Evolutionary conservation across 345 rosid species (phyloP), one percentile per base, ranked within the genome.

Genomic region (Boechera stricta): DNA sequence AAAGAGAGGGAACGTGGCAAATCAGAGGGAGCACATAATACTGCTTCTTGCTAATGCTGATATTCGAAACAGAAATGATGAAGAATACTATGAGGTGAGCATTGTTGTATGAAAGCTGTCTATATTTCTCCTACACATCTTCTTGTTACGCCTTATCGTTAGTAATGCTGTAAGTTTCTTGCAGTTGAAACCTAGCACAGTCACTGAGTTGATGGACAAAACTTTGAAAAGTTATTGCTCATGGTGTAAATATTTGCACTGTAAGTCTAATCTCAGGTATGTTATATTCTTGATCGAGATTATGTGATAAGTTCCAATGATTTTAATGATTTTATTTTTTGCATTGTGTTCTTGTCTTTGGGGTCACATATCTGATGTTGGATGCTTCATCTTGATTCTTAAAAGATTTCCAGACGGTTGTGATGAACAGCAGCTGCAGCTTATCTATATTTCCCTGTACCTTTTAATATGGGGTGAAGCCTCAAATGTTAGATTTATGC

Each of bases 381-480:
- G 62, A 70, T 72, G 55, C 41, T 66, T 77, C 38, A 71, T 67
- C 58, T 48, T 62, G 79, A 63, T 64, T 31, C 72, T 82, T 78
- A 58, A 73, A 84, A 95, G 99, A 85, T 70, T 82, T 78, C 89
- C 84, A 6, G 38, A 10, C 18, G 52, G 44, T 58, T 65, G 70
- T 72, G 87, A 90, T 61, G 29, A 29, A 67, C 89, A 86, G 71
- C 97, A 84, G 72, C 68, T 86, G 52, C 80, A 81, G 75, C 97
- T 95, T 77, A 82, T 95, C 77, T 95, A 92, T 82, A 89, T 90
- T 38, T 86, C 87, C 0, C 87, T 95, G 70, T 95, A 89, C 80
- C 94, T 92, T 78, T 91, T 95, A 54, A 91, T 95, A 76, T 95
- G 99, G 99, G 99, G 98, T 26, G 99, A 95, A 85, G 97, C 99